Conservation (phyloP, 352 stramenopile species). For the Globisporangium barbulae region DNA sequence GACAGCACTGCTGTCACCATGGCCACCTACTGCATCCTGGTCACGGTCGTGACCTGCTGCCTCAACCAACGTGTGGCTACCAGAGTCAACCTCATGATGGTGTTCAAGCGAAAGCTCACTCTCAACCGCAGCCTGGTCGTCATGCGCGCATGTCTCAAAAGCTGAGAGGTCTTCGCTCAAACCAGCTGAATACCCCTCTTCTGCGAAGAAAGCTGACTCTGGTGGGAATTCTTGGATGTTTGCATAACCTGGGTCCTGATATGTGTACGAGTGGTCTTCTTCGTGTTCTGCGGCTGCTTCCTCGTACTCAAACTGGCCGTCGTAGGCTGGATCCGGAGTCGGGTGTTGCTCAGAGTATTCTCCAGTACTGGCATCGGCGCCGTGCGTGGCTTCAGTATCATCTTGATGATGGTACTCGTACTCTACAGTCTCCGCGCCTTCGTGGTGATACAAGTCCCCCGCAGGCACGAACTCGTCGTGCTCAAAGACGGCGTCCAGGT, state of each 20-base stretch:
- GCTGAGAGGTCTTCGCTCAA: neutral
- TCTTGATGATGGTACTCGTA: neutral
- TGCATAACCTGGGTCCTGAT: neutral
- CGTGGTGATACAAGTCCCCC: neutral
- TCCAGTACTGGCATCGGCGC: neutral
- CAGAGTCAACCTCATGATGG: neutral
- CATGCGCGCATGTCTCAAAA: no score
- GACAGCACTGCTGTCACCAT: neutral
- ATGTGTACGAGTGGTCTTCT: neutral
- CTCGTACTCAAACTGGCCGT: slow-evolving; percentile 7
- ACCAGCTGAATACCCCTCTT: neutral
- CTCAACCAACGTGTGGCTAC: neutral
- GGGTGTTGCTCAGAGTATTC: neutral
- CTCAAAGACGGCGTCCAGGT: no score
- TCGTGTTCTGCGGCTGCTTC: neutral
- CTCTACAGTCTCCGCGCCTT: neutral
- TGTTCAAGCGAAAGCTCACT: neutral
- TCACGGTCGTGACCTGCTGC: neutral
- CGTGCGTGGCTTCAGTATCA: neutral
- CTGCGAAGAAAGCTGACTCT: neutral
- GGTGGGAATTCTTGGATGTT: neutral
- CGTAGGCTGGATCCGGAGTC: slow-evolving; percentile 1
- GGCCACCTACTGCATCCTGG: neutral
- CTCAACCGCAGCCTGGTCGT: neutral
- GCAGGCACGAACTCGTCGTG: neutral